A percentile compares a stretch with the other conserved stretches of the same genome.
Evolutionary conservation across 1,139 yeast species (phyloP).

Genomic region (Yamadazyma triangularis): DNA sequence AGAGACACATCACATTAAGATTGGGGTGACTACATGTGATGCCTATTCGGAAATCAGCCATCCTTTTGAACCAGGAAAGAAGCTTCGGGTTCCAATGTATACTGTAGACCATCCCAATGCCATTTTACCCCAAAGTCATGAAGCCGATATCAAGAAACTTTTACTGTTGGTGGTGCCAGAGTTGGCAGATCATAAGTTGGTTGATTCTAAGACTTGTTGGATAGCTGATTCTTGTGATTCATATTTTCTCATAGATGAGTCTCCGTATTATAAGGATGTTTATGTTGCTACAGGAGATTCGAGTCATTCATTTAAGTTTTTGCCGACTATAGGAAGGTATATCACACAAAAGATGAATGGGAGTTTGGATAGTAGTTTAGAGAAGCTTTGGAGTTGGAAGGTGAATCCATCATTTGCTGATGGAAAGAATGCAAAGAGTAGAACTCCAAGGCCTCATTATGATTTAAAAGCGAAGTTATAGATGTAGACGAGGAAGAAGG

Average conservation of each 20-base stretch:
- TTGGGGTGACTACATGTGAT: constrained; percentile 37
- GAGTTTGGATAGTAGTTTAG: constrained; percentile 16
- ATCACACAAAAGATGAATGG: constrained; percentile 22
- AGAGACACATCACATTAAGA: constrained; percentile 28
- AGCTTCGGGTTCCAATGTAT: constrained; percentile 33
- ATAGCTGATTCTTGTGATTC: constrained; percentile 40
- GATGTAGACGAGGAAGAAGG: too few relatives aligned
- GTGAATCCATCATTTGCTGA: constrained; percentile 15
- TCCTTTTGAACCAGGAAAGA: constrained; percentile 18
- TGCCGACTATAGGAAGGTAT: constrained; percentile 29
- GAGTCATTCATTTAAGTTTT: constrained; percentile 37
- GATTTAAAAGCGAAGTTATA: too few relatives aligned
- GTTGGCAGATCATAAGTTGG: constrained; percentile 8
- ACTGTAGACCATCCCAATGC: constrained; percentile 23
- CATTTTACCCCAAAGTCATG: constrained; percentile 26
- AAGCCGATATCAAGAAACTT: constrained; percentile 9
- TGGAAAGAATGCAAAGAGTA: constrained; percentile 11
- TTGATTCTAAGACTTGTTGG: constrained; percentile 28
- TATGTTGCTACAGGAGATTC: constrained; percentile 44
- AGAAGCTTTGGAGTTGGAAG: constrained; percentile 29
- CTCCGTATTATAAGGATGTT: constrained; percentile 31
- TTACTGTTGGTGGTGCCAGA: constrained; percentile 11
- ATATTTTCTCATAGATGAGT: constrained; percentile 36
- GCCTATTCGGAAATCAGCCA: constrained; percentile 21
- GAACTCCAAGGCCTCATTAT: constrained; percentile 14